phyloP scores from a whole-genome alignment of 179 eudicot genomes.

The Gypsophila paniculata region DNA sequence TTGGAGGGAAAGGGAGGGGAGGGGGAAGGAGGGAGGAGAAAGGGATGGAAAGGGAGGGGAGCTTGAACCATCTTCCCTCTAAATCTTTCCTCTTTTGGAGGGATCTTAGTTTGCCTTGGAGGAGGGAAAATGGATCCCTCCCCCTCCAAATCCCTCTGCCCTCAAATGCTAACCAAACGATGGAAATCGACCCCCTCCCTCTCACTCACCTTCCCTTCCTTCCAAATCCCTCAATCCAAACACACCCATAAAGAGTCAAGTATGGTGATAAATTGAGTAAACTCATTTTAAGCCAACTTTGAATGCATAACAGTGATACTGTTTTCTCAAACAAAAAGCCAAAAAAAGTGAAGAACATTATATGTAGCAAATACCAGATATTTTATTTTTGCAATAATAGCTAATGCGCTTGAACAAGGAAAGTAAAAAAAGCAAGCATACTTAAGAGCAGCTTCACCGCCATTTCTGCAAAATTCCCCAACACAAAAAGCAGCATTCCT shows the following conservation, averaged over 20 bases:
- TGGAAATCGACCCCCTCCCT: too few relatives aligned
- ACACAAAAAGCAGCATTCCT: constrained; percentile 98
- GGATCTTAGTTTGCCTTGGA: too few relatives aligned
- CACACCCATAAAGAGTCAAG: not conserved
- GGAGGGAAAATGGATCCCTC: too few relatives aligned
- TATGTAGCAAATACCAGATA: not conserved
- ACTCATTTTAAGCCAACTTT: not conserved
- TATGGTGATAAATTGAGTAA: not conserved
- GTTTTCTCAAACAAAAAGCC: not conserved
- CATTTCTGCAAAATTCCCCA: constrained; percentile 92
- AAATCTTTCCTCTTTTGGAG: too few relatives aligned
- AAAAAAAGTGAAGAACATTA: not conserved
- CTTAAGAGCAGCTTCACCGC: constrained; percentile 76
- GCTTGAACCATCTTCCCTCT: too few relatives aligned
- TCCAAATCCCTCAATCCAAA: too few relatives aligned
- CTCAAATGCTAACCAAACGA: too few relatives aligned
- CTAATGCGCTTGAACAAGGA: not conserved
- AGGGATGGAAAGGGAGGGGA: too few relatives aligned
- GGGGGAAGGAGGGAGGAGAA: too few relatives aligned
- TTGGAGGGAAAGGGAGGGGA: too few relatives aligned
- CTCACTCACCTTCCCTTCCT: too few relatives aligned
- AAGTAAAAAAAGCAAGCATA: constrained; percentile 31
- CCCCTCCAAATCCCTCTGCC: too few relatives aligned
- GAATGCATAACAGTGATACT: not conserved
- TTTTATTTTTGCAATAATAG: not conserved